Percentiles rank a stretch among this genome's conserved stretches.
Evolutionary conservation across 495 filamentous ascomycete genomes (phyloP).

Genomic region (Geopyxis carbonaria): DNA sequence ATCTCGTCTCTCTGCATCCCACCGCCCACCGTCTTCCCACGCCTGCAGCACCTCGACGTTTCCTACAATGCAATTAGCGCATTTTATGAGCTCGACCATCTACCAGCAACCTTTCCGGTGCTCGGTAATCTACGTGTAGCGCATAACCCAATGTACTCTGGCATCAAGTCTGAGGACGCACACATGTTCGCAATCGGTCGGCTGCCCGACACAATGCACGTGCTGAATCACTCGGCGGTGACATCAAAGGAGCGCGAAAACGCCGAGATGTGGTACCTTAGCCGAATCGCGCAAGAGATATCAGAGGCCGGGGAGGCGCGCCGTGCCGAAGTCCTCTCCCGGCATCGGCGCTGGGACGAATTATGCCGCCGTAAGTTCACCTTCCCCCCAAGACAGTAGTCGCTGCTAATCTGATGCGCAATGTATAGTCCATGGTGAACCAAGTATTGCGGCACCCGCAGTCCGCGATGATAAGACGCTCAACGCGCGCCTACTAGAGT

Average conservation of each 20-base stretch:
- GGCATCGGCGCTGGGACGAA: conserved; percentile 51
- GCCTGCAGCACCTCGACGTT: conserved; percentile 52
- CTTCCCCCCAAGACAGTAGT: background rate
- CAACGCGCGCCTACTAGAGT: conserved; percentile 8
- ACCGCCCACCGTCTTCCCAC: conserved; percentile 25
- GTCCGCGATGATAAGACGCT: conserved; percentile 28
- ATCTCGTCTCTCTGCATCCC: conserved; percentile 27
- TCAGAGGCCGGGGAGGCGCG: conserved; percentile 38
- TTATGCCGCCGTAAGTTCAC: conserved; percentile 40
- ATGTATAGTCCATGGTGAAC: conserved; percentile 15
- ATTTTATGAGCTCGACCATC: conserved; percentile 53
- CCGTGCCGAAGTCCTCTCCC: conserved; percentile 32
- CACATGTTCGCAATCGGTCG: conserved; percentile 82
- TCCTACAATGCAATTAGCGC: conserved; percentile 58
- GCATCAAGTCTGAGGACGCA: conserved; percentile 44
- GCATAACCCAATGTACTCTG: conserved; percentile 57
- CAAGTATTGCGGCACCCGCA: conserved; percentile 44
- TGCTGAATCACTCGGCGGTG: conserved; percentile 65
- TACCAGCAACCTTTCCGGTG: conserved; percentile 50
- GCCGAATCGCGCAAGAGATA: conserved; percentile 57
- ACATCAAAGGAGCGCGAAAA: conserved; percentile 56
- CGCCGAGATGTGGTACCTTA: conserved; percentile 84
- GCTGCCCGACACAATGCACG: conserved; percentile 40
- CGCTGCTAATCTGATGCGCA: background rate
- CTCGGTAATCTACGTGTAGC: conserved; percentile 55